Conservation (phyloP, 345 rosid species). For the Pseudoturritis turrita region DNA sequence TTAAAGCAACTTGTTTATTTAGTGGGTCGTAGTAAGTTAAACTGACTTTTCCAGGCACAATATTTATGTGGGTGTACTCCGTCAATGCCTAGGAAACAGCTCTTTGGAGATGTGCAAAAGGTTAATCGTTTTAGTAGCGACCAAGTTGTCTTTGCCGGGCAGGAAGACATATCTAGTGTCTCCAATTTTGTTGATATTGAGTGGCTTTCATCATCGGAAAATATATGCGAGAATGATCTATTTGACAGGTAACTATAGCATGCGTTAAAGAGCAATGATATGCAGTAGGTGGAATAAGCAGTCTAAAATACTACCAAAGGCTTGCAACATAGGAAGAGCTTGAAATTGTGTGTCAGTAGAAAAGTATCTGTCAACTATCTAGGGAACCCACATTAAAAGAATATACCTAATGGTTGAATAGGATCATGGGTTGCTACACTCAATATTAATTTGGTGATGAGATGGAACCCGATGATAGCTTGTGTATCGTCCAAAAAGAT, state of each 20-base stretch:
- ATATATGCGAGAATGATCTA: slow-evolving; percentile 65
- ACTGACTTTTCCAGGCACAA: background rate
- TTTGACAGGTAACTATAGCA: slow-evolving; percentile 83
- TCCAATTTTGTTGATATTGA: slow-evolving; percentile 88
- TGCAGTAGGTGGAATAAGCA: no score
- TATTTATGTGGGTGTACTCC: slow-evolving; percentile 53
- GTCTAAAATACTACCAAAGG: background rate
- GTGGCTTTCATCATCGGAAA: slow-evolving; percentile 85
- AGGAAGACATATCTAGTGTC: slow-evolving; percentile 52
- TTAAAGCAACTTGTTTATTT: background rate
- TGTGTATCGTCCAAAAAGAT: background rate
- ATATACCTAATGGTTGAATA: no score
- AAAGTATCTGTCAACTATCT: no score
- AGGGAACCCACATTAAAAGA: no score
- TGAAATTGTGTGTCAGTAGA: no score
- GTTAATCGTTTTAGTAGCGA: slow-evolving; percentile 45
- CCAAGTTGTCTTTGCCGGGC: slow-evolving; percentile 50
- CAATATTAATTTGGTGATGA: no score
- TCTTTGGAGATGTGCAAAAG: slow-evolving; percentile 64
- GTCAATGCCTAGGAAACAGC: slow-evolving; percentile 58
- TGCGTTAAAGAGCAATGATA: no score
- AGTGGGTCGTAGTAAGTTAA: background rate
- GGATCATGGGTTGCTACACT: no score
- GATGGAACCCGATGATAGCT: background rate
- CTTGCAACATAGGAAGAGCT: background rate